These are phyloP conservation scores for Gillenia trifoliata DNA, from an alignment of 306 rosid genomes.

Conservation along the genomic window DNA sequence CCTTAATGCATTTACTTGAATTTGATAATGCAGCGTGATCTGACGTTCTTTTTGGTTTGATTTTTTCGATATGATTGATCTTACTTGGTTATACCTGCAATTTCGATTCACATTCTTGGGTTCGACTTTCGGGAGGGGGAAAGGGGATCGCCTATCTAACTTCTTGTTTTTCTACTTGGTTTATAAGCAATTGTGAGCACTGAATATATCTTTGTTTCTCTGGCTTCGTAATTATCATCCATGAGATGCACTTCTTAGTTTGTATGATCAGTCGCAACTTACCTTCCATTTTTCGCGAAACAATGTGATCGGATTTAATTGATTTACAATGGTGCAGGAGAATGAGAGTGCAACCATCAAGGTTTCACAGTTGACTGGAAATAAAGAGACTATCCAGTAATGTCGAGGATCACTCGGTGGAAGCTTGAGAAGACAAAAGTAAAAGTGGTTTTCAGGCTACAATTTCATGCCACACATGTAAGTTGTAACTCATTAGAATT, in stretches of 20 bases:
- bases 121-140: background rate
- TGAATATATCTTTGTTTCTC: background rate
- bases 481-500: constrained; percentile 23
- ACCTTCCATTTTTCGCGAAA: background rate
- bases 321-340: constrained; percentile 25
- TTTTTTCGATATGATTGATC: background rate
- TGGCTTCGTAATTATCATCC: background rate
- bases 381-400: constrained; percentile 41
- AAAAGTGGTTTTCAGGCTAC: constrained; percentile 96
- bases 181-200: background rate
- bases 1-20: background rate
- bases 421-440: constrained; percentile 97
- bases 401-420: constrained; percentile 93
- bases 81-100: background rate
- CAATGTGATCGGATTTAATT: background rate
- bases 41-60: background rate
- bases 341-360: constrained; percentile 21
- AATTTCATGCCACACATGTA: constrained; percentile 96
- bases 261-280: background rate
- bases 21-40: background rate
- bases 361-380: constrained; percentile 28
- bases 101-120: background rate
- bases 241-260: background rate
- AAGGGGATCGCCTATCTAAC: background rate
- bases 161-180: background rate